phyloP scores from a whole-genome alignment of 805 yeast species.

The Cyberlindnera sargentensis region DNA sequence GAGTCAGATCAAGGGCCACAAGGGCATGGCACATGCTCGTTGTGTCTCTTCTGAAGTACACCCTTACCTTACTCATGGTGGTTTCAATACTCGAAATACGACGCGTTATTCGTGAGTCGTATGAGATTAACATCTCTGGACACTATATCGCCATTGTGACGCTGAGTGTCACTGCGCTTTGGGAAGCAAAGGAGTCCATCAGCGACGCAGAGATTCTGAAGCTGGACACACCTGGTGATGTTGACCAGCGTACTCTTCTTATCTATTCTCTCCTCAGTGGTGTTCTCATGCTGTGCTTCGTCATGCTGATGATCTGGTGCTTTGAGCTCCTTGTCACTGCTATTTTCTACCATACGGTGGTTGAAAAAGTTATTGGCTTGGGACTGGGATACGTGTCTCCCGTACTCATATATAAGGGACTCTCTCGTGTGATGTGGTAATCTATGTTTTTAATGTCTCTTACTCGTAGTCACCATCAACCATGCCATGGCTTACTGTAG shows the following conservation, averaged over 20 bases:
- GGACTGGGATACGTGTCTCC: conserved; percentile 5
- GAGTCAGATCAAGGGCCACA: not conserved
- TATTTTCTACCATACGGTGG: conserved; percentile 10
- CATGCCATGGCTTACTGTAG: too few relatives aligned
- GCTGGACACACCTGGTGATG: not conserved
- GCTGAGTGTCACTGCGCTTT: conserved; percentile 1
- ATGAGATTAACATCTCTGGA: conserved; percentile 8
- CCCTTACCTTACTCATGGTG: not conserved
- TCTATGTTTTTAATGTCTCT: too few relatives aligned
- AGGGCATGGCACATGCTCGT: not conserved
- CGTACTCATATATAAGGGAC: not conserved
- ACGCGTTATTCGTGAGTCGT: not conserved
- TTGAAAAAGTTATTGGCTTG: conserved; percentile 9
- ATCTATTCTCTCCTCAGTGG: not conserved
- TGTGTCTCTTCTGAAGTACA: not conserved
- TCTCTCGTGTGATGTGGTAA: not conserved
- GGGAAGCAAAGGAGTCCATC: conserved; percentile 3
- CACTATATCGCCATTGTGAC: conserved; percentile 11
- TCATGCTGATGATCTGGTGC: conserved; percentile 8
- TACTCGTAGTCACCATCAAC: too few relatives aligned
- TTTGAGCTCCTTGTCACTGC: conserved; percentile 9
- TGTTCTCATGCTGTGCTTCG: not conserved
- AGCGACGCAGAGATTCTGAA: conserved; percentile 1
- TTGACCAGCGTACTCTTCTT: not conserved
- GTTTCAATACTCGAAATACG: not conserved